Evolutionary conservation across 2,329 filamentous ascomycete genomes (phyloP), one percentile per base, ranked within the genome.

Genomic region (Emmonsiellopsis sp.): DNA sequence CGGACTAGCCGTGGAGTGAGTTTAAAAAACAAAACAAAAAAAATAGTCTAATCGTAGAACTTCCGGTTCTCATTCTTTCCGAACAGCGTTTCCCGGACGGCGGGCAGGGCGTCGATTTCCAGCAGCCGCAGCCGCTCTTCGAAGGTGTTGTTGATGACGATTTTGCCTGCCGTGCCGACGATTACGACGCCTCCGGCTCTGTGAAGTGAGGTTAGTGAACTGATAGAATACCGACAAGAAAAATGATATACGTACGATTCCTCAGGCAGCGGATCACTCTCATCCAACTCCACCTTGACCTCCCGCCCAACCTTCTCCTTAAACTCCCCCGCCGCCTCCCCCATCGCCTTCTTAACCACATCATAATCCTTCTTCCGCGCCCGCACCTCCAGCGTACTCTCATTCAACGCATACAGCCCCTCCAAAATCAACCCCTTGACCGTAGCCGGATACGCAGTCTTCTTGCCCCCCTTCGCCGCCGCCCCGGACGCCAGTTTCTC

Each of bases 111-210:
- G 61, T 87, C 87, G 54, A 85, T 84, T 74, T 95, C 86, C 60
- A 97, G 82, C 57, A 97, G 79, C 65, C 81, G 82, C 72, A 98
- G 78, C 61, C 93, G 85, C 69, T 95, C 87, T 70, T 97, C 93
- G 62, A 97, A 87, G 53, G 93, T 97, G 78, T 98, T 97, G 81
- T 96, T 91, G 72, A 98, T 92, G 65, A 95, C 90, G 69, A 98
- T 97, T 80, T 92, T 96, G 69, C 93, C 93, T 60, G 79, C 79
- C 61, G 87, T 85, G 59, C 91, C 89, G 53, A 95, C 74, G 60
- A 98, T 83, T 55, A 81, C 70, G 54, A 95, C 79, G 64, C 93
- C 93, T 56, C 93, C 93, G 56, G 90, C 80, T 65, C 93, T 97
- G 62, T 57, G 50, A 32, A 5, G 13, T 37, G 15, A 13, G 20